Conservation (phyloP, 2,329 filamentous ascomycete species). For the Talaromyces sp. region DNA sequence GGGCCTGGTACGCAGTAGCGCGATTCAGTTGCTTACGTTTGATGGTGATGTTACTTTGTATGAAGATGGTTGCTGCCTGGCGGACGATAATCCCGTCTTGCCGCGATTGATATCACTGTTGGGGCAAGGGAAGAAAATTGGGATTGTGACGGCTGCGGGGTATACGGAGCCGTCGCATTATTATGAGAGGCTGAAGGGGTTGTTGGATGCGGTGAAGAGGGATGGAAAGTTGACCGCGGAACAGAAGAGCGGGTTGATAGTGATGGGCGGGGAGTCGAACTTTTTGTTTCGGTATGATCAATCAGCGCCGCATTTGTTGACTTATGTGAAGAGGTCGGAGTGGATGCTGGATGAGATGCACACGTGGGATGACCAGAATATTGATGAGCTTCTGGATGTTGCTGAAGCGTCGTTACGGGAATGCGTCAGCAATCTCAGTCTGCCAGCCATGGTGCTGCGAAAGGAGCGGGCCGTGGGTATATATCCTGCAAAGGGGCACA, state of each 20-base stretch:
- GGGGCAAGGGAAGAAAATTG: slow-evolving; percentile 73
- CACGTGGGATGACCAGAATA: slow-evolving; percentile 58
- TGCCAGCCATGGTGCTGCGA: slow-evolving; percentile 75
- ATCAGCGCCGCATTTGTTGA: slow-evolving; percentile 62
- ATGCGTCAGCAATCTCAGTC: slow-evolving; percentile 72
- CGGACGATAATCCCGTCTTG: slow-evolving; percentile 73
- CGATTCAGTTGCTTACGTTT: slow-evolving; percentile 82
- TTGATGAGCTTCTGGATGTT: slow-evolving; percentile 76
- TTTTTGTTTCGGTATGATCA: slow-evolving; percentile 81
- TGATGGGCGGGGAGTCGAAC: slow-evolving; percentile 95
- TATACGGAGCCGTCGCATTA: slow-evolving; percentile 87
- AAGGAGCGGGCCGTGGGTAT: slow-evolving; percentile 86
- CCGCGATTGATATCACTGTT: slow-evolving; percentile 66
- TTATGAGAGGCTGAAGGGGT: slow-evolving; percentile 78
- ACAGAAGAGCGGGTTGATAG: slow-evolving; percentile 74
- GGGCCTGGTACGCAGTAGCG: slow-evolving; percentile 71
- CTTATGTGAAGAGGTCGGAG: slow-evolving; percentile 56
- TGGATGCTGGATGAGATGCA: slow-evolving; percentile 59
- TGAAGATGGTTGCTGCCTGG: slow-evolving; percentile 77
- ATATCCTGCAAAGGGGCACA: slow-evolving; percentile 60
- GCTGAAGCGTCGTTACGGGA: slow-evolving; percentile 80
- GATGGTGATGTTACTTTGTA: slow-evolving; percentile 98
- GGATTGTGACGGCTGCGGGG: slow-evolving; percentile 93
- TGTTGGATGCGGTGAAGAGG: slow-evolving; percentile 72
- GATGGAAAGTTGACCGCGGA: slow-evolving; percentile 57